Conservation (phyloP, 441 rosid species). For the California macrophylla region DNA sequence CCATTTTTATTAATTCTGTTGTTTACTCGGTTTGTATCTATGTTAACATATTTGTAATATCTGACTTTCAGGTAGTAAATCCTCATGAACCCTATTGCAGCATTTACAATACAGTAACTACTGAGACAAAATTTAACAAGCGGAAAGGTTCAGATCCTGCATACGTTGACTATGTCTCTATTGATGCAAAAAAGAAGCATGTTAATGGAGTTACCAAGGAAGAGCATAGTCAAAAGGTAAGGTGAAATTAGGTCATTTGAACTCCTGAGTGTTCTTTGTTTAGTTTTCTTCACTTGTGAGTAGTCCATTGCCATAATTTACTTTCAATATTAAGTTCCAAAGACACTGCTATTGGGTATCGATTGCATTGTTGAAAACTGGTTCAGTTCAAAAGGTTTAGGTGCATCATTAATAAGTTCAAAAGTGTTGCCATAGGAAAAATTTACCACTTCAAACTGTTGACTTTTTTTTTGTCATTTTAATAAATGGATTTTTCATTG, state of each 20-base stretch:
- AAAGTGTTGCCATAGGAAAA: neutral
- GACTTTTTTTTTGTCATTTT: no score
- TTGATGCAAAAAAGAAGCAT: constrained; percentile 64
- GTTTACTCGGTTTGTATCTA: constrained; percentile 9
- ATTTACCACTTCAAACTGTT: neutral
- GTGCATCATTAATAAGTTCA: neutral
- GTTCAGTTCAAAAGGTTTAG: neutral
- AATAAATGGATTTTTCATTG: neutral
- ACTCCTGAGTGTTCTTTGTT: neutral
- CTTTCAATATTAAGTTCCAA: neutral
- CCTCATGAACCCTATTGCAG: constrained; percentile 67
- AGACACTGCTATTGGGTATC: neutral
- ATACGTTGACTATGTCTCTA: constrained; percentile 67
- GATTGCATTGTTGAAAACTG: neutral
- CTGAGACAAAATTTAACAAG: constrained; percentile 24
- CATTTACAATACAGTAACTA: constrained; percentile 45
- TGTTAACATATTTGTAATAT: constrained; percentile 14
- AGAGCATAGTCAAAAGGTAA: constrained; percentile 59
- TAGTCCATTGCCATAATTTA: neutral
- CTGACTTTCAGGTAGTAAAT: constrained; percentile 47
- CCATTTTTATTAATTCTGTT: constrained; percentile 7
- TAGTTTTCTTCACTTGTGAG: neutral
- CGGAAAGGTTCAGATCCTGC: constrained; percentile 76
- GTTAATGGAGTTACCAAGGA: neutral
- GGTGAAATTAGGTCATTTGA: constrained; percentile 12